Base-by-base conservation (phyloP, 257 asterid species). In the Capsicum chinense region DNA sequence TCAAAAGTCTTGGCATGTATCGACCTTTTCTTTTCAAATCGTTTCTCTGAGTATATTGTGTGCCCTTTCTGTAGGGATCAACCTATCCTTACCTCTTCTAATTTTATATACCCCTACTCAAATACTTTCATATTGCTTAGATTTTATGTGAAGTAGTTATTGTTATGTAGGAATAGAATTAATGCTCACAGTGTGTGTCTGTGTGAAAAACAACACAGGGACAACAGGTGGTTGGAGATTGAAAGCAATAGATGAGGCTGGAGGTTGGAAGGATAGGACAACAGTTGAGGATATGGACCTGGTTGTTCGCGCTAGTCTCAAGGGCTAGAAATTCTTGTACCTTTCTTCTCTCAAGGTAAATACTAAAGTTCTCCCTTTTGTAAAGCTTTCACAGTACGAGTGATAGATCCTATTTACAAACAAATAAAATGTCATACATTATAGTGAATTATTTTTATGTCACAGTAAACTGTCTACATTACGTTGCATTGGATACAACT, bases 251-350 rank as follows among this genome's bases (percentile, higher is more conserved):
- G 83, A 89, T 6, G 89, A 87, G 79, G 92, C 90, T 3, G 90
- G 92, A 19, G 92, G 92, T 6, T 89, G 92, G 92, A 87, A 87
- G 56, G 89, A 87, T 48, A 67, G 92, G 71, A 89, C 92, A 66
- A 89, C 90, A 12, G 92, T 89, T 48, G 90, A 89, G 70, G 92
- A 89, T 56, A 84, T 89, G 90, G 91, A 89, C 50, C 82, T 89
- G 58, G 89, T 90, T 26, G 90, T 89, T 15, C 85, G 90, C 12
- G 92, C 92, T 52, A 83, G 87, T 83, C 92, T 86, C 81, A 89
- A 86, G 48, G 92, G 92, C 80, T 89, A 89, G 92, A 89, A 89
- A 33, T 89, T 87, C 83, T 79, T 87, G 16, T 89, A 89, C 87
- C 86, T 89, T 2, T 87, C 86, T 35, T 35, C 84, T 71, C 79